Percentiles rank a stretch among this genome's conserved stretches.
Conservation (phyloP, 129 eudicot genomes). For the Helichrysum umbraculigerum region DNA sequence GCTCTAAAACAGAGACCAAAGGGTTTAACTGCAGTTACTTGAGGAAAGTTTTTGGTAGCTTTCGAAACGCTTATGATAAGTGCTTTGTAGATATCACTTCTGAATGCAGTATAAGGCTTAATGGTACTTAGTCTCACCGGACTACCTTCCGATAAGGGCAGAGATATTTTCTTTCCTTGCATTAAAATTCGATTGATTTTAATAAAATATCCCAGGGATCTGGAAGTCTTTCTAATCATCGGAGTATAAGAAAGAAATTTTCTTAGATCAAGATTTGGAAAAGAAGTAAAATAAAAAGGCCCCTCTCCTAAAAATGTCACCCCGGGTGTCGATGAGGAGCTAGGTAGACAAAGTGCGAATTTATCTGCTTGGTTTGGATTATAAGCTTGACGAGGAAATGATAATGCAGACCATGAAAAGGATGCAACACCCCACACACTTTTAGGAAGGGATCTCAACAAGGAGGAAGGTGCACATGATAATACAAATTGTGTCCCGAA, state of each 20-base stretch:
- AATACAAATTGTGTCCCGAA: neutral
- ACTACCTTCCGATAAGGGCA: neutral
- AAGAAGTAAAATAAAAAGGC: neutral
- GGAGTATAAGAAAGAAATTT: conserved; percentile 9
- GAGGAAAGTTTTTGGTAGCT: neutral
- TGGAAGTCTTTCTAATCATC: conserved; percentile 7
- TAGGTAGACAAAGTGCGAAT: conserved; percentile 4
- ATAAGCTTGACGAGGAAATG: neutral
- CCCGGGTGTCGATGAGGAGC: neutral
- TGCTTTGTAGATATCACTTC: conserved; percentile 1
- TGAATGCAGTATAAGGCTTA: neutral
- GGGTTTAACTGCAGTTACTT: neutral
- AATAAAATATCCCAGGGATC: neutral
- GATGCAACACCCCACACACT: neutral
- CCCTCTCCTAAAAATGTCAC: neutral
- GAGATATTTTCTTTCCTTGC: neutral
- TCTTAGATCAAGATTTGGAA: neutral
- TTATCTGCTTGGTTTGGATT: neutral
- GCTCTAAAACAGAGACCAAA: neutral
- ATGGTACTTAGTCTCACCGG: neutral
- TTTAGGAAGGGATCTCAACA: neutral
- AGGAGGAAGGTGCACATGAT: conserved; percentile 1
- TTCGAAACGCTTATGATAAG: neutral
- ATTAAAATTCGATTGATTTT: neutral
- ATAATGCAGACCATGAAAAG: neutral